Evolutionary conservation across 495 filamentous ascomycete species (phyloP).

Genomic region (Pyronema domesticum): DNA sequence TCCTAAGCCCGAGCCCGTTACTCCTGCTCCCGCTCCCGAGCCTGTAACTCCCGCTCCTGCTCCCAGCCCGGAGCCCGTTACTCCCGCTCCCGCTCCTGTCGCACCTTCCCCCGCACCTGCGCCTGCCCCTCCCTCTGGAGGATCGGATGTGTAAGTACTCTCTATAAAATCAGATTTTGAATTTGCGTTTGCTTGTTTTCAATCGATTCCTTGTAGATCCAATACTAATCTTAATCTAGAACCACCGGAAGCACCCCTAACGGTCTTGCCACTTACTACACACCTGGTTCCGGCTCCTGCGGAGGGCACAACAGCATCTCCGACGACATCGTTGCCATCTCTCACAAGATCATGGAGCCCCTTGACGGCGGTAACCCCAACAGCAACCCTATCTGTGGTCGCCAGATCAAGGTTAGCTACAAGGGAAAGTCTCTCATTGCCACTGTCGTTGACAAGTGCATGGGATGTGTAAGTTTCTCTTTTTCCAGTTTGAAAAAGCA

Average conservation of each 20-base stretch:
- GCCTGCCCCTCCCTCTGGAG: too few relatives aligned
- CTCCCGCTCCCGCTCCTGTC: neutral
- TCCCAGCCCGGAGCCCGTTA: neutral
- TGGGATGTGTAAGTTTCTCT: slow-evolving; percentile 16
- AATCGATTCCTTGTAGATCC: too few relatives aligned
- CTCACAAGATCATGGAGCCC: slow-evolving; percentile 16
- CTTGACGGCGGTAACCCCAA: slow-evolving; percentile 26
- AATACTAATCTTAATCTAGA: too few relatives aligned
- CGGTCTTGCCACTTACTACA: slow-evolving; percentile 31
- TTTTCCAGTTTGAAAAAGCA: neutral
- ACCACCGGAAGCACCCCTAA: neutral
- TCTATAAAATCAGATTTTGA: too few relatives aligned
- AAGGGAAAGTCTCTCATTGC: neutral
- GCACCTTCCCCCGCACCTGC: too few relatives aligned
- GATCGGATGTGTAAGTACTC: too few relatives aligned
- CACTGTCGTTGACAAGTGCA: slow-evolving; percentile 7
- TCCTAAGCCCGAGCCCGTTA: neutral
- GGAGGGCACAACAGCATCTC: slow-evolving; percentile 13
- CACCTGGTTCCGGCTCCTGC: slow-evolving; percentile 28
- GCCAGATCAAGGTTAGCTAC: slow-evolving; percentile 1
- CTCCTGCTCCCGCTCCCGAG: neutral
- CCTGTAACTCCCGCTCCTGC: neutral
- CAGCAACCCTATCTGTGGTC: slow-evolving; percentile 29
- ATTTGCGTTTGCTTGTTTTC: too few relatives aligned
- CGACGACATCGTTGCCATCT: slow-evolving; percentile 28